Evolutionary conservation across 139 green algal genomes (phyloP).

Genomic region (Picochlorum sp.): DNA sequence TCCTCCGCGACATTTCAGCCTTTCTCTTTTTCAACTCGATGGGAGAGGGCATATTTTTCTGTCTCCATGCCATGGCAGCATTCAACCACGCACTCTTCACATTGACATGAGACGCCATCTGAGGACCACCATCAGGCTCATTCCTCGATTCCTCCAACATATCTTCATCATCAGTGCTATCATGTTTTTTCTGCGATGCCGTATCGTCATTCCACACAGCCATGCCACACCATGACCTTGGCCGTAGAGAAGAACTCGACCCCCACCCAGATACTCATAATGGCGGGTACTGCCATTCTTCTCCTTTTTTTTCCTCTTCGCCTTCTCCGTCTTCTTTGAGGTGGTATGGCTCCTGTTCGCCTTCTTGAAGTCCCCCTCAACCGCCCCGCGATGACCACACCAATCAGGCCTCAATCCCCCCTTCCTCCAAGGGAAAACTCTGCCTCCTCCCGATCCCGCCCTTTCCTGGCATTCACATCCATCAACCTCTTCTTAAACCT

Average conservation of each 20-base stretch:
- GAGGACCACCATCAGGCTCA: too few species aligned
- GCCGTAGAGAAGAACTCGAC: background rate
- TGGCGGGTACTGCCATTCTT: too few species aligned
- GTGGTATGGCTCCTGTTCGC: background rate
- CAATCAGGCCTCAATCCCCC: background rate
- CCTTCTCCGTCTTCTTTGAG: background rate
- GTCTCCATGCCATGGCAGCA: conserved; percentile 14
- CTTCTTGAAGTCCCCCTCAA: background rate
- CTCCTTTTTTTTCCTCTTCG: background rate
- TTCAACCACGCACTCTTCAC: conserved; percentile 12
- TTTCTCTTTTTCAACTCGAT: conserved; percentile 1
- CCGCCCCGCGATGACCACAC: background rate
- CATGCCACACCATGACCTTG: conserved; percentile 7
- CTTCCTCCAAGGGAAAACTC: background rate
- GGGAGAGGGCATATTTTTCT: conserved; percentile 19
- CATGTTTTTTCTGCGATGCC: background rate
- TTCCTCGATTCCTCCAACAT: background rate
- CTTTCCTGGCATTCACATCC: background rate
- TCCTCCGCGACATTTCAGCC: conserved; percentile 1
- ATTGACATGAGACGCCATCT: too few species aligned
- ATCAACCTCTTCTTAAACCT: background rate
- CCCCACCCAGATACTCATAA: too few species aligned
- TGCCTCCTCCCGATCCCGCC: background rate
- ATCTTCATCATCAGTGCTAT: background rate
- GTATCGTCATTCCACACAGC: background rate